phyloP scores from a whole-genome alignment of 129 eudicot species.

The Daucus carota region DNA sequence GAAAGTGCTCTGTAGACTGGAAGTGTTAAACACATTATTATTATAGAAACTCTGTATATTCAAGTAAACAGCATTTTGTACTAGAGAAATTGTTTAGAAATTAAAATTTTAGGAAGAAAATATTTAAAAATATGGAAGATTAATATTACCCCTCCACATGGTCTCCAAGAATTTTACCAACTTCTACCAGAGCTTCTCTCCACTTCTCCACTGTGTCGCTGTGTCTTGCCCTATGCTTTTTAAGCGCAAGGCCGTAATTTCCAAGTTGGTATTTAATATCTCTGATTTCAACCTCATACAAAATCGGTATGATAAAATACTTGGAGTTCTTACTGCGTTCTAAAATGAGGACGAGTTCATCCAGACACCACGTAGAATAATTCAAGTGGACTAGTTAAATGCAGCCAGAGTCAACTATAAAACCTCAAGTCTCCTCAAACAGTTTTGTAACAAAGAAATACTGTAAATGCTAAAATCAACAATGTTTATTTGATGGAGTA shows the following conservation, averaged over 20 bases:
- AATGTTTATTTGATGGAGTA: too few relatives aligned
- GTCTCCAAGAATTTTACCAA: neutral
- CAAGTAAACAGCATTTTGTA: neutral
- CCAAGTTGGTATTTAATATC: neutral
- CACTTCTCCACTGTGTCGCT: neutral
- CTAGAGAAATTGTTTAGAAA: too few relatives aligned
- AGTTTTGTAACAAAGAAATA: too few relatives aligned
- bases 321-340: neutral
- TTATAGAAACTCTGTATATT: too few relatives aligned
- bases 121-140: neutral
- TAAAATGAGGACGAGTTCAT: neutral
- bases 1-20: neutral
- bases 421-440: too few relatives aligned
- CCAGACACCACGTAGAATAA: neutral
- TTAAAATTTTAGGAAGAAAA: too few relatives aligned
- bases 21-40: neutral
- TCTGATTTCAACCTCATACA: neutral
- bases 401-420: too few relatives aligned
- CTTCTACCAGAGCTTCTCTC: neutral
- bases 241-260: neutral
- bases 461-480: too few relatives aligned
- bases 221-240: neutral
- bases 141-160: neutral
- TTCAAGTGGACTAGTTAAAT: too few relatives aligned
- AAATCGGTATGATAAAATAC: neutral